A percentile compares a stretch with the other conserved stretches of the same genome.
Conservation (phyloP, 140 eudicot species). For the Stevia rebaudiana region DNA sequence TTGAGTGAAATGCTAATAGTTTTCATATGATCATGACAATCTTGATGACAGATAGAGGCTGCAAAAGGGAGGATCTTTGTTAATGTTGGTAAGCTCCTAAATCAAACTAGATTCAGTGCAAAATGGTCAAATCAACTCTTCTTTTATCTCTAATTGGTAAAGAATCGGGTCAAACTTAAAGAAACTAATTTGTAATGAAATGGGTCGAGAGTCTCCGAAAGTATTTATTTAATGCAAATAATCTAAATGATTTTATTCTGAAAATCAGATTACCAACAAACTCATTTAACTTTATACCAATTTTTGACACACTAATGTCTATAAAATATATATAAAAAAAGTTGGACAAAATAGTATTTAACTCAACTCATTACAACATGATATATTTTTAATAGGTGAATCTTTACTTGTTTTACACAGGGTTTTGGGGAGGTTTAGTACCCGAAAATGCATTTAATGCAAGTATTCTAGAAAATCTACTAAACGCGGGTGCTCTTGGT, state of each 20-base stretch:
- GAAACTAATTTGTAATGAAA: not conserved
- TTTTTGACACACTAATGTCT: not conserved
- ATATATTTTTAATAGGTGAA: not conserved
- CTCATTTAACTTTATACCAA: not conserved
- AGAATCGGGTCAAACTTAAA: not conserved
- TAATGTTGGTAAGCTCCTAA: slow-evolving; percentile 64
- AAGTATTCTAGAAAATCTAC: slow-evolving; percentile 63
- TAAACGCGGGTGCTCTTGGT: slow-evolving; percentile 92
- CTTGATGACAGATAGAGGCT: slow-evolving; percentile 57
- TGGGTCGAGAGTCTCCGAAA: not conserved
- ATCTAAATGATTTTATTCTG: not conserved
- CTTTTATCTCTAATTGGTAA: not conserved
- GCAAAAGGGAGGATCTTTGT: slow-evolving; percentile 71
- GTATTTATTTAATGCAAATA: not conserved
- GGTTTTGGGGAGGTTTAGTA: slow-evolving; percentile 99
- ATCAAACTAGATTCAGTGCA: not conserved
- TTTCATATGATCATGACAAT: slow-evolving; percentile 9
- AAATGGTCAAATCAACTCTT: not conserved
- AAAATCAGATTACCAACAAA: not conserved
- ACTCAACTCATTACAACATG: too few species aligned
- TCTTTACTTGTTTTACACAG: slow-evolving; percentile 26
- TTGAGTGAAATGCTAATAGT: slow-evolving; percentile 6
- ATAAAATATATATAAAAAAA: not conserved
- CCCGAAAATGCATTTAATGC: slow-evolving; percentile 86
- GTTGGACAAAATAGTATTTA: not conserved